Conservation (phyloP, 306 rosid species). For the Vigna angularis region DNA sequence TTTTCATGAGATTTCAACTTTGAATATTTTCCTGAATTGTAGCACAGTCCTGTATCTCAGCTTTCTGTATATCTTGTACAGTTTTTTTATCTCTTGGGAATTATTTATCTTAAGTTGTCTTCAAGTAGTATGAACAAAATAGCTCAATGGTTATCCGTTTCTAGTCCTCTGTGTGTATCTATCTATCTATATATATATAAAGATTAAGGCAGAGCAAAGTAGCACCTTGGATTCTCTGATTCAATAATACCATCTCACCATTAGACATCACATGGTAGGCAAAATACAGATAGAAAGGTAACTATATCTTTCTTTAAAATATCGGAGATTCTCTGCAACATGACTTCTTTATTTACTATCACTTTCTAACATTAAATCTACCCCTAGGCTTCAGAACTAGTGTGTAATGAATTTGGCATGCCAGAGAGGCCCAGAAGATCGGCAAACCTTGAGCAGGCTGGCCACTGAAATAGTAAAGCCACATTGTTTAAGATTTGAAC, state of each 20-base stretch:
- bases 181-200: no score
- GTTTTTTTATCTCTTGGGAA: background rate
- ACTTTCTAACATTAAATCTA: constrained; percentile 13
- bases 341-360: background rate
- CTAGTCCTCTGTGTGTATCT: background rate
- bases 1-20: constrained; percentile 23
- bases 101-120: background rate
- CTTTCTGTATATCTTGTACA: background rate
- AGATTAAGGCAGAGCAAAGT: constrained; percentile 25
- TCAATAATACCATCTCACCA: constrained; percentile 24
- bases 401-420: background rate
- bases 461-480: background rate
- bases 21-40: constrained; percentile 5
- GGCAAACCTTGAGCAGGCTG: background rate
- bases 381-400: background rate
- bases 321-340: constrained; percentile 19
- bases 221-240: constrained; percentile 40
- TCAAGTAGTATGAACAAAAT: background rate
- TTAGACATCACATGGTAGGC: background rate
- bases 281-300: constrained; percentile 19
- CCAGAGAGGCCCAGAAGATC: background rate
- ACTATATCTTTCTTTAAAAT: constrained; percentile 6
- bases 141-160: background rate
- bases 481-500: background rate
- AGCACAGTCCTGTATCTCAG: background rate